A percentile compares a stretch with the other conserved stretches of the same genome.
Conservation (phyloP, 2,329 filamentous ascomycete genomes). For the Zelopaecilomyces penicillatus region DNA sequence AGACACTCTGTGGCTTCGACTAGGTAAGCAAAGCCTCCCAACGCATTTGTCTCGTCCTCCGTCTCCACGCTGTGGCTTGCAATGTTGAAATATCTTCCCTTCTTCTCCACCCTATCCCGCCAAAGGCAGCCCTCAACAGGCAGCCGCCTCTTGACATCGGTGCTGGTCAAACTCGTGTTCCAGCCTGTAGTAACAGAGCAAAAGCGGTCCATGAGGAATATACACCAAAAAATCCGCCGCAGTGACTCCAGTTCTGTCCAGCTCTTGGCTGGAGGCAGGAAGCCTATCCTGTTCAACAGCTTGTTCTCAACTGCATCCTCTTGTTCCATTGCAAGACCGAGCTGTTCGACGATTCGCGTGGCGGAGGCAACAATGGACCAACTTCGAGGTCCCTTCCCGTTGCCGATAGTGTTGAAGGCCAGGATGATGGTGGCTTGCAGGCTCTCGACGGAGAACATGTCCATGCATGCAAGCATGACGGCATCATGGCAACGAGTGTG, state of each 20-base stretch:
- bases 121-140: slow-evolving; percentile 27
- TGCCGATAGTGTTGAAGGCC: slow-evolving; percentile 20
- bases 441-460: slow-evolving; percentile 21
- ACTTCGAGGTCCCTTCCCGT: slow-evolving; percentile 7
- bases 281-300: slow-evolving; percentile 11
- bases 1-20: slow-evolving; percentile 37
- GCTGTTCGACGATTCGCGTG: slow-evolving; percentile 10
- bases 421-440: slow-evolving; percentile 25
- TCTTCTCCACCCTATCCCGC: slow-evolving; percentile 21
- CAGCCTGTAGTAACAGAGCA: slow-evolving; percentile 23
- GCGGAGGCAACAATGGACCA: slow-evolving; percentile 11
- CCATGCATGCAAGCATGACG: slow-evolving; percentile 8
- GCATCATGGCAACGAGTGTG: slow-evolving; percentile 8
- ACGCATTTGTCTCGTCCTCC: slow-evolving; percentile 3
- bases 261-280: slow-evolving; percentile 18
- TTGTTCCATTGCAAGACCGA: slow-evolving; percentile 17
- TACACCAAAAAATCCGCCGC: slow-evolving; percentile 28
- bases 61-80: slow-evolving; percentile 5
- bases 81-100: slow-evolving; percentile 16
- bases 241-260: slow-evolving; percentile 24
- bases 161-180: slow-evolving; percentile 28
- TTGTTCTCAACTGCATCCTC: slow-evolving; percentile 12
- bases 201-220: slow-evolving; percentile 29
- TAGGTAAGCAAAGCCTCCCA: slow-evolving; percentile 35
- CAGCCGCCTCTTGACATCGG: slow-evolving; percentile 27